These are phyloP conservation scores for Glonium stellatum DNA, from an alignment of 495 filamentous ascomycete genomes.

Conservation along the genomic window DNA sequence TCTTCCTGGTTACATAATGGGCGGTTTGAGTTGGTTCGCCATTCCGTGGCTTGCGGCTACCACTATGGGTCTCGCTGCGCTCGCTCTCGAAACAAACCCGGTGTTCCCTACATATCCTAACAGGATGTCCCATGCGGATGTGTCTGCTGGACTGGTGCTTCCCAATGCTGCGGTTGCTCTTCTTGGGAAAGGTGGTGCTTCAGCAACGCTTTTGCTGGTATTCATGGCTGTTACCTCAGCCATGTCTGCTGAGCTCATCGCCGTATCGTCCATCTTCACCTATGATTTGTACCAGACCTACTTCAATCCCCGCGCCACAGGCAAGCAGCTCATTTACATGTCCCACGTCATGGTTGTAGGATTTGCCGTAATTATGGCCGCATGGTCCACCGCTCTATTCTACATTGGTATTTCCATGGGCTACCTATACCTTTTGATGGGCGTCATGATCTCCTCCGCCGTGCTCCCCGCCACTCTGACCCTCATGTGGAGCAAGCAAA, in stretches of 20 bases:
- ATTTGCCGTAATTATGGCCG: conserved; percentile 79
- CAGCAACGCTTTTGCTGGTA: conserved; percentile 73
- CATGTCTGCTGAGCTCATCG: conserved; percentile 83
- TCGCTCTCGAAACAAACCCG: conserved; percentile 72
- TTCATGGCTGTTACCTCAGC: conserved; percentile 97
- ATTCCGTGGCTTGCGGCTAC: conserved; percentile 91
- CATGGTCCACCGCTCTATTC: conserved; percentile 73
- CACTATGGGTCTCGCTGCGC: conserved; percentile 86
- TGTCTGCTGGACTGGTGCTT: conserved; percentile 79
- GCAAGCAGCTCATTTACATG: conserved; percentile 77
- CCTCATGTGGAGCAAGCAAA: conserved; percentile 76
- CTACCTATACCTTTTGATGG: conserved; percentile 83
- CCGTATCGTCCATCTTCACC: conserved; percentile 86
- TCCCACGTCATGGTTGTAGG: conserved; percentile 67
- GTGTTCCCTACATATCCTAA: conserved; percentile 65
- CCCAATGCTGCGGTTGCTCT: conserved; percentile 86
- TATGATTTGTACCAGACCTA: conserved; percentile 73
- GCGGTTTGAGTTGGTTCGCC: conserved; percentile 89
- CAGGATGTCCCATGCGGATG: conserved; percentile 66
- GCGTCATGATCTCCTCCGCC: conserved; percentile 79
- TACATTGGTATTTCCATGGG: conserved; percentile 60
- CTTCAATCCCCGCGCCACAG: conserved; percentile 49
- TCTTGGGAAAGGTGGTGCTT: conserved; percentile 80
- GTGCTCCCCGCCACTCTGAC: conserved; percentile 79
- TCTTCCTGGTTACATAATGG: conserved; percentile 84